Evolutionary conservation across 2,329 filamentous ascomycete species (phyloP).

Genomic region (Aspergillus pseudoviridinutans): DNA sequence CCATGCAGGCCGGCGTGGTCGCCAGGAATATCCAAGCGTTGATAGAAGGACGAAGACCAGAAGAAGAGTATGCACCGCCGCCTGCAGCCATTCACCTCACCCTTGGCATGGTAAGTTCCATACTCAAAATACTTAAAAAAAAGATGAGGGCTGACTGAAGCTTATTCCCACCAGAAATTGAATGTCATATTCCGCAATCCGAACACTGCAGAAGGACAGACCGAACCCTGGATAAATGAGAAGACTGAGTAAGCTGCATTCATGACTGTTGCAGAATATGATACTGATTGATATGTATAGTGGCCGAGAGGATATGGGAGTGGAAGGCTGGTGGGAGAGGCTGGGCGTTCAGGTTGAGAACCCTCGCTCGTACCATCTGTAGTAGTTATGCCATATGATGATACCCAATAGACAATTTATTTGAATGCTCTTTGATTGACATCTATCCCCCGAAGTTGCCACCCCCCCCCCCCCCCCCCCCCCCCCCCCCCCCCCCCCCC

Average conservation of each 20-base stretch:
- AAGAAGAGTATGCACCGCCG: slow-evolving; percentile 24
- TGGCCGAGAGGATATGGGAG: slow-evolving; percentile 36
- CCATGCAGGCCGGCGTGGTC: slow-evolving; percentile 28
- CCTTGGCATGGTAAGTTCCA: slow-evolving; percentile 28
- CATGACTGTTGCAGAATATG: not conserved
- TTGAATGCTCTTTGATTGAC: not conserved
- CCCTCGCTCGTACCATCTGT: slow-evolving; percentile 33
- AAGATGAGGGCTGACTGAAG: not conserved
- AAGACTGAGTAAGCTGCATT: slow-evolving; percentile 28
- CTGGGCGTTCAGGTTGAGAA: slow-evolving; percentile 26
- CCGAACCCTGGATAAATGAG: slow-evolving; percentile 29
- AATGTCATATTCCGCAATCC: slow-evolving; percentile 38
- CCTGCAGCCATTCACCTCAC: slow-evolving; percentile 33
- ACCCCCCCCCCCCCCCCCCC: too few species aligned
- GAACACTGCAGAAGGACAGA: slow-evolving; percentile 30
- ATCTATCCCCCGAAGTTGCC: too few species aligned
- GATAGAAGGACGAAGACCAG: slow-evolving; percentile 25
- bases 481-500: too few species aligned
- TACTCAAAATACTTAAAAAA: not conserved
- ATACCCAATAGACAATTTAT: not conserved
- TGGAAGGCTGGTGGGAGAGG: slow-evolving; percentile 34
- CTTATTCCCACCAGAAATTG: slow-evolving; percentile 25
- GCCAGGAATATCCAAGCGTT: slow-evolving; percentile 32
- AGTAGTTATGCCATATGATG: not conserved
- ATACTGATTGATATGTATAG: slow-evolving; percentile 18